Conservation (phyloP, 1,139 yeast genomes). For the Geotrichum aggregatum region DNA sequence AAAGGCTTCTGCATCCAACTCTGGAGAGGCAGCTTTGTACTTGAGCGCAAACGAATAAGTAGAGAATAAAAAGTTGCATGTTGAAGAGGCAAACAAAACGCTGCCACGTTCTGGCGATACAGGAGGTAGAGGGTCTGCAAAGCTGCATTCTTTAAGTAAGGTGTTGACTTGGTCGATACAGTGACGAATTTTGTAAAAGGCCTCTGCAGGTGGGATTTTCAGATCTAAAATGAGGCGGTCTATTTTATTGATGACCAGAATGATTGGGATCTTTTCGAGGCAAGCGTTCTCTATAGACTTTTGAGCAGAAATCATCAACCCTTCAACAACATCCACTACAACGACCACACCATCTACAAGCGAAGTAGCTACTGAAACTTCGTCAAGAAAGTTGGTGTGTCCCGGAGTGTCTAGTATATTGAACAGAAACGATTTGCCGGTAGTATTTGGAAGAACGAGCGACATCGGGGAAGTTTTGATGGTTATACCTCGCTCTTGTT, state of each 20-base stretch:
- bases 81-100: slow-evolving; percentile 69
- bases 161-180: slow-evolving; percentile 58
- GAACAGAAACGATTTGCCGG: slow-evolving; percentile 53
- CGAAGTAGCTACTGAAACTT: slow-evolving; percentile 54
- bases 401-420: slow-evolving; percentile 89
- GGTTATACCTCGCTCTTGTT: slow-evolving; percentile 65
- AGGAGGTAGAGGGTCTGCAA: slow-evolving; percentile 20
- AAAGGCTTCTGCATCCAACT: slow-evolving; percentile 45
- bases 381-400: slow-evolving; percentile 78
- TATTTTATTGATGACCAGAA: slow-evolving; percentile 70
- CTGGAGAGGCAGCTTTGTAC: slow-evolving; percentile 43
- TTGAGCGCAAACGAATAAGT: slow-evolving; percentile 58
- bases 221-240: slow-evolving; percentile 80
- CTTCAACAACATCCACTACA: slow-evolving; percentile 84
- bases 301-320: slow-evolving; percentile 56
- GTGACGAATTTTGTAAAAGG: slow-evolving; percentile 62
- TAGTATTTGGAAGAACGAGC: slow-evolving; percentile 53
- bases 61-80: slow-evolving; percentile 60
- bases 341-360: slow-evolving; percentile 64
- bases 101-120: slow-evolving; percentile 64
- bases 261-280: slow-evolving; percentile 48
- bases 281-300: slow-evolving; percentile 50
- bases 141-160: slow-evolving; percentile 33
- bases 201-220: slow-evolving; percentile 67
- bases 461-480: slow-evolving; percentile 63